Conservation (phyloP, 2,329 filamentous ascomycete species). For the Curvularia hawaiiensis region DNA sequence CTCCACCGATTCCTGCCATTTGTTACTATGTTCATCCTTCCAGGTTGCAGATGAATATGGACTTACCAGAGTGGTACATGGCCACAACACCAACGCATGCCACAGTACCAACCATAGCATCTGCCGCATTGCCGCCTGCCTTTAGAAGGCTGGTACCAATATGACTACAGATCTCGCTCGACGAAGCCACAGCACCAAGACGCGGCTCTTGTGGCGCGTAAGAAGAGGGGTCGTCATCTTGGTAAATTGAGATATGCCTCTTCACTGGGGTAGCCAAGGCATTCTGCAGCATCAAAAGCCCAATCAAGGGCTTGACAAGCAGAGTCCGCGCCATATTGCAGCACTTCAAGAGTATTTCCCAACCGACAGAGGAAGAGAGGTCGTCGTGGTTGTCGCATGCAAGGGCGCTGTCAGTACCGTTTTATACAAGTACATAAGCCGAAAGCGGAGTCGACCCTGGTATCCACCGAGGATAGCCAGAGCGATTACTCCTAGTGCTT, state of each 20-base stretch:
- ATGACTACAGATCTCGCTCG: slow-evolving; percentile 52
- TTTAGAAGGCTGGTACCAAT: slow-evolving; percentile 55
- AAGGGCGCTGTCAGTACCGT: slow-evolving; percentile 12
- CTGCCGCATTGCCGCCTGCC: slow-evolving; percentile 58
- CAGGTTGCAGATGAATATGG: neutral
- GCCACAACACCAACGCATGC: slow-evolving; percentile 56
- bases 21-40: slow-evolving; percentile 5
- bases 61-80: slow-evolving; percentile 52
- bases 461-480: slow-evolving; percentile 4
- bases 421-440: slow-evolving; percentile 20
- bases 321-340: slow-evolving; percentile 30
- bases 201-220: slow-evolving; percentile 29
- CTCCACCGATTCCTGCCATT: slow-evolving; percentile 78
- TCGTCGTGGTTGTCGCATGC: slow-evolving; percentile 8
- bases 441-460: slow-evolving; percentile 8
- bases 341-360: slow-evolving; percentile 11
- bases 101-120: slow-evolving; percentile 55
- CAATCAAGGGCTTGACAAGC: slow-evolving; percentile 28
- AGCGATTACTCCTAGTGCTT: slow-evolving; percentile 6
- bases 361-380: slow-evolving; percentile 15
- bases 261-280: slow-evolving; percentile 34
- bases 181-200: slow-evolving; percentile 54
- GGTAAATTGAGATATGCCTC: neutral
- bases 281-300: slow-evolving; percentile 36
- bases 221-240: too few species aligned